Evolutionary conservation across 1,139 yeast genomes (phyloP), one percentile per base, ranked within the genome.

Genomic region (Schwanniomyces etchellsii): DNA sequence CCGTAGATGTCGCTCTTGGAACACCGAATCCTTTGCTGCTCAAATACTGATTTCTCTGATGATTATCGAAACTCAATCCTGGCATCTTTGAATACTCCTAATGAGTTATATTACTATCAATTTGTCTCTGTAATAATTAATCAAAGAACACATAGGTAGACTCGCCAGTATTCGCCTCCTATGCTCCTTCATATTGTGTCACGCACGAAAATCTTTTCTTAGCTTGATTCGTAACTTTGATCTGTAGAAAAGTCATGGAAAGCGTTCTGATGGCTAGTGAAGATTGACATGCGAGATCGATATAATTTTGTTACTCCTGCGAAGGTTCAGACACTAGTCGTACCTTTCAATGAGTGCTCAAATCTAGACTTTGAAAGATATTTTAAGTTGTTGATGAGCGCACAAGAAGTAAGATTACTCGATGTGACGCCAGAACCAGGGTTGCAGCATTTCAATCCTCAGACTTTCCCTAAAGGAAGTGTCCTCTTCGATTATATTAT

Each of bases 1-100:
- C 98, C 1, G 98, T 91, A 15, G 96, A 86, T 1, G 97, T 91
- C 29, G 96, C 95, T 41, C 70, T 80, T 30, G 97, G 96, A 24
- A 77, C 67, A 2, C 79, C 75, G 47, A 73, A 77, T 6, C 96
- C 96, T 43, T 77, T 70, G 21, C 81, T 65, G 12, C 82, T 68
- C 36, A 91, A 70, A 45, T 63, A 77, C 38, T 73, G 74, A 58
- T 91, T 91, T 65, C 98, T 80, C 57, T 86, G 95, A 59, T 73
- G 85, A 59, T 91, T 88, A 50, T 89, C 97, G 56, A 91, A 91
- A 49, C 86, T 80, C 37, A 91, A 74, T 26, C 98, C 98, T 10
- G 88, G 77, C 96, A 88, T 88, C 39, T 16, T 31, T 11, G 5
- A 26, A n/a, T n/a, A n/a, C n/a, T n/a, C n/a, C n/a, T n/a, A n/a